Conservation (phyloP, 2,329 filamentous ascomycete species). For the Fusarium verrucosum region DNA sequence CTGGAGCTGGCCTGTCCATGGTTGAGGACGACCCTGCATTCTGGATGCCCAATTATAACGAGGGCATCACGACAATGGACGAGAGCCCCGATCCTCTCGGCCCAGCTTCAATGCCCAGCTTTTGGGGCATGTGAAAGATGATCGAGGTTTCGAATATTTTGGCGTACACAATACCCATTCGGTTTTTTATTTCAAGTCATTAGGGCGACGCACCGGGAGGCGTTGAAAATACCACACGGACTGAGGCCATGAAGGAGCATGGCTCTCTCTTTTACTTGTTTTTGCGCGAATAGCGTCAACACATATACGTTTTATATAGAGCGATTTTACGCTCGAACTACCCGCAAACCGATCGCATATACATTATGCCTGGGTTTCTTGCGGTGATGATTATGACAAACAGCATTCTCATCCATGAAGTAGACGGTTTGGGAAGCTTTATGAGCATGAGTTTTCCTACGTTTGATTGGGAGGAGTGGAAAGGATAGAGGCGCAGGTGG, state of each 20-base stretch:
- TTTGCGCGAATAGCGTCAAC: constrained; percentile 38
- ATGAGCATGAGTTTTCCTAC: constrained; percentile 23
- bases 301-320: constrained; percentile 43
- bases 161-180: constrained; percentile 48
- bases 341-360: constrained; percentile 1
- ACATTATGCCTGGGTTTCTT: constrained; percentile 2
- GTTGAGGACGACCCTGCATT: constrained; percentile 62
- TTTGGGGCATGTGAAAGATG: constrained; percentile 51
- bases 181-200: constrained; percentile 42
- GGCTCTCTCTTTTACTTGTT: constrained; percentile 33
- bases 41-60: constrained; percentile 60
- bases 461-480: constrained; percentile 15
- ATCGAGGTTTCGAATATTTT: constrained; percentile 34
- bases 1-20: constrained; percentile 56
- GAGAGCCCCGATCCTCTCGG: constrained; percentile 50
- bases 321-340: constrained; percentile 35
- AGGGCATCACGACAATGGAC: constrained; percentile 49
- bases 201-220: constrained; percentile 40
- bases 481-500: constrained; percentile 30
- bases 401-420: constrained; percentile 36
- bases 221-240: constrained; percentile 40
- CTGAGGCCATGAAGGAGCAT: constrained; percentile 32
- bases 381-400: constrained; percentile 42
- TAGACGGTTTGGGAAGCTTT: constrained; percentile 29
- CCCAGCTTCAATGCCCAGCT: constrained; percentile 45